Evolutionary conservation across 106 monocot species (phyloP).

Genomic region (Dendrobium huoshanense): DNA sequence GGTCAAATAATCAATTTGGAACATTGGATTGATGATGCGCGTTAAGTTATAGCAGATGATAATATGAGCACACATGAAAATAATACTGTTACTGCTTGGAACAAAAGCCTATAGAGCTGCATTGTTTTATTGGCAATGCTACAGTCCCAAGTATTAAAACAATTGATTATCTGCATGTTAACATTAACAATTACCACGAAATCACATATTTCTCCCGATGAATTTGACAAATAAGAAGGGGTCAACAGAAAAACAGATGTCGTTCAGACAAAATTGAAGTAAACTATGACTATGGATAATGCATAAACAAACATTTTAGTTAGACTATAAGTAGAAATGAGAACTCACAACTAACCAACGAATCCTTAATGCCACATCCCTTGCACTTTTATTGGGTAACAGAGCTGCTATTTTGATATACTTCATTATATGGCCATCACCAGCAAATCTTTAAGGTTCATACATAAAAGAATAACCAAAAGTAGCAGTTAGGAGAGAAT

Average conservation of each 20-base stretch:
- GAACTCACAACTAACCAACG: slow-evolving; percentile 67
- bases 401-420: slow-evolving; percentile 69
- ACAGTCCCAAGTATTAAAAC: no score
- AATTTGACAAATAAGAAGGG: neutral
- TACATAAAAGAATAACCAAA: neutral
- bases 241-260: neutral
- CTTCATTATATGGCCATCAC: slow-evolving; percentile 45
- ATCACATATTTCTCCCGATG: neutral
- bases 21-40: neutral
- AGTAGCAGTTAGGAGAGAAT: neutral
- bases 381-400: slow-evolving; percentile 49
- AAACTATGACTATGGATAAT: neutral
- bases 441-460: slow-evolving; percentile 28
- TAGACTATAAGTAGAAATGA: neutral
- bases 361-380: slow-evolving; percentile 75
- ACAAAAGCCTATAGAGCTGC: neutral
- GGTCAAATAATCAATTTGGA: neutral
- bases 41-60: neutral
- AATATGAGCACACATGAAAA: neutral
- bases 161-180: no score
- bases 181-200: neutral
- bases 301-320: neutral
- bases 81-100: neutral
- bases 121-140: neutral
- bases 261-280: neutral